Percentiles rank a stretch among this genome's conserved stretches.
Evolutionary conservation across 495 filamentous ascomycete genomes (phyloP).

Genomic region (Penicillium silybi): DNA sequence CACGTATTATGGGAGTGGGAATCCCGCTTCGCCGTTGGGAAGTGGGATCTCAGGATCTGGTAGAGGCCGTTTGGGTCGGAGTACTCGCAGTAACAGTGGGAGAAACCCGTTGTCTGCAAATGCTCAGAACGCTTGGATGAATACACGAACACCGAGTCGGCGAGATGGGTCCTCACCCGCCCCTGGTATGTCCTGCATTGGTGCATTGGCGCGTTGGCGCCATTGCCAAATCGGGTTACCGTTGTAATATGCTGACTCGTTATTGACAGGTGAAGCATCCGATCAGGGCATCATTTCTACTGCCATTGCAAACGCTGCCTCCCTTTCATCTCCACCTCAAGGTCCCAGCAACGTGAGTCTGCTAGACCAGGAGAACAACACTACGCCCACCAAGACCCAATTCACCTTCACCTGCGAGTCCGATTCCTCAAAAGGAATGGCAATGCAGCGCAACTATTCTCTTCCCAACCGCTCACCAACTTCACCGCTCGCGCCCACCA

Average conservation of each 20-base stretch:
- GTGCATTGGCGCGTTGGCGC: background rate
- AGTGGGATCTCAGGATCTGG: conserved; percentile 74
- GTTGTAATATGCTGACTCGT: conserved; percentile 6
- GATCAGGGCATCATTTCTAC: conserved; percentile 79
- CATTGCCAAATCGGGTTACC: background rate
- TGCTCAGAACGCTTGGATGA: conserved; percentile 35
- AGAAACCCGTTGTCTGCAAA: conserved; percentile 60
- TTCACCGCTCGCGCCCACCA: conserved; percentile 24
- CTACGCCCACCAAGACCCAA: conserved; percentile 65
- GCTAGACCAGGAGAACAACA: conserved; percentile 61
- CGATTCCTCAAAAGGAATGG: conserved; percentile 62
- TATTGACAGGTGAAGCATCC: conserved; percentile 31
- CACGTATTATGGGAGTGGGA: conserved; percentile 55
- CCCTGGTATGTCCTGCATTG: conserved; percentile 27
- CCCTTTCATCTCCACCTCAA: conserved; percentile 54
- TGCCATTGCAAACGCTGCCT: conserved; percentile 86
- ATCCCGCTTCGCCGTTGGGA: conserved; percentile 44
- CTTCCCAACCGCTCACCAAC: conserved; percentile 32
- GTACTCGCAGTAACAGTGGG: conserved; percentile 47
- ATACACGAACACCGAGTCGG: conserved; percentile 30
- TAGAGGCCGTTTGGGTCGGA: conserved; percentile 71
- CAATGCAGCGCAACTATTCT: conserved; percentile 41
- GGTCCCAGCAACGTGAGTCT: conserved; percentile 73
- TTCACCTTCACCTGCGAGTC: conserved; percentile 92
- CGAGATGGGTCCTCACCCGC: conserved; percentile 42